Evolutionary conservation across 1,284 basidiomycete species (phyloP).

Genomic region (Tylopilus sp.): DNA sequence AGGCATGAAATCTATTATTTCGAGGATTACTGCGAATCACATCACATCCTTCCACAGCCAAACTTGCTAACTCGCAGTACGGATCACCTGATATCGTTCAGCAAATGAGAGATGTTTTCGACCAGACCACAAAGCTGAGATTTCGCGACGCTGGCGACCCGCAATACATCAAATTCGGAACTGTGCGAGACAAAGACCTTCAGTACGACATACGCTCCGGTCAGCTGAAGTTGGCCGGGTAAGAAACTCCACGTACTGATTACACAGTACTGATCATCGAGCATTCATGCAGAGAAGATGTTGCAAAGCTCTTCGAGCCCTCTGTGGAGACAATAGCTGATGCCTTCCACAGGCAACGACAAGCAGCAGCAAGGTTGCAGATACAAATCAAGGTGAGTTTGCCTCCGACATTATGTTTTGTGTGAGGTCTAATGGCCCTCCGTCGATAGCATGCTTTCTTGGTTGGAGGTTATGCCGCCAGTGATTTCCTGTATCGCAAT

Average conservation of each 20-base stretch:
- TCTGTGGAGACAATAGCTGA: slow-evolving; percentile 11
- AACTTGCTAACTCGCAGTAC: slow-evolving; percentile 31
- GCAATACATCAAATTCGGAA: slow-evolving; percentile 46
- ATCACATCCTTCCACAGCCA: slow-evolving; percentile 23
- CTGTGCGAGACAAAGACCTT: slow-evolving; percentile 40
- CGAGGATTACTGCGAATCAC: background rate
- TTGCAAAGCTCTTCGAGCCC: slow-evolving; percentile 4
- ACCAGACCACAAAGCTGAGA: slow-evolving; percentile 44
- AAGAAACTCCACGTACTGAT: slow-evolving; percentile 8
- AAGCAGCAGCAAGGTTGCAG: slow-evolving; percentile 11
- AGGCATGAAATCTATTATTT: slow-evolving; percentile 15
- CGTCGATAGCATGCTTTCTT: slow-evolving; percentile 15
- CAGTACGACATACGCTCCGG: slow-evolving; percentile 29
- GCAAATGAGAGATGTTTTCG: slow-evolving; percentile 42
- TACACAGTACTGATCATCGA: background rate
- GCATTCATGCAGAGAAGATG: background rate
- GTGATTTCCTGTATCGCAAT: slow-evolving; percentile 41
- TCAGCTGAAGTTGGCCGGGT: slow-evolving; percentile 43
- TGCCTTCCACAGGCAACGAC: slow-evolving; percentile 35
- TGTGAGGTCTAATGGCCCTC: background rate
- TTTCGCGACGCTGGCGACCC: slow-evolving; percentile 40
- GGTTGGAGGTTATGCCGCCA: slow-evolving; percentile 48
- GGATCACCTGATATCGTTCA: slow-evolving; percentile 35
- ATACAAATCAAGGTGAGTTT: slow-evolving; percentile 16
- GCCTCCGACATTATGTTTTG: background rate